Percentiles rank a stretch among this genome's conserved stretches.
Conservation (phyloP, 108 stramenopile species). For the Chaetoceros muelleri region DNA sequence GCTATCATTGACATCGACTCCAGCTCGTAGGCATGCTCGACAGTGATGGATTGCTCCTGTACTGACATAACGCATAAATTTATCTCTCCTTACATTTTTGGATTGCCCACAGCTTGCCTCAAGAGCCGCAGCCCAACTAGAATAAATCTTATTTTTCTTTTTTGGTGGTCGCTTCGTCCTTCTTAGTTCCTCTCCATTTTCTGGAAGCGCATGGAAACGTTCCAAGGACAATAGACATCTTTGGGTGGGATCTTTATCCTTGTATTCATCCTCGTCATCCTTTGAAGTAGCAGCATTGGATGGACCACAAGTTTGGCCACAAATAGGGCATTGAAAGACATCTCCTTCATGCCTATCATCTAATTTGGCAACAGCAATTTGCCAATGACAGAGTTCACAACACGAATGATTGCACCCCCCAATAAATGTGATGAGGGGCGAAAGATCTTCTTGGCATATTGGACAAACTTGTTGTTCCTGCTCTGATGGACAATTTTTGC, state of each 20-base stretch:
- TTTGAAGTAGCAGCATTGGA: not conserved
- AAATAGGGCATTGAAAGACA: conserved; percentile 38
- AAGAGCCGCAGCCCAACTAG: conserved; percentile 48
- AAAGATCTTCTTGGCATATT: conserved; percentile 2
- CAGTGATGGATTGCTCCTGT: conserved; percentile 35
- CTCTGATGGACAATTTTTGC: not conserved
- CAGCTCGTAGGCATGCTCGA: conserved; percentile 40
- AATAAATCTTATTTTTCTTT: conserved; percentile 24
- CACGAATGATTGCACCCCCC: conserved; percentile 30
- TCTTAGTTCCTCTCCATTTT: conserved; percentile 17
- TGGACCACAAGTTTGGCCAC: conserved; percentile 11
- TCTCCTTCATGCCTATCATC: conserved; percentile 23
- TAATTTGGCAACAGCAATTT: conserved; percentile 29
- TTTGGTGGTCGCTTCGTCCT: conserved; percentile 5
- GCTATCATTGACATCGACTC: conserved; percentile 46
- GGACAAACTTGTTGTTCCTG: conserved; percentile 5
- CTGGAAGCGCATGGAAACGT: conserved; percentile 34
- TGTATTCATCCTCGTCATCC: conserved; percentile 6
- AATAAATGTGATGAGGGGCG: conserved; percentile 17
- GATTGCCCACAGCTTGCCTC: conserved; percentile 33
- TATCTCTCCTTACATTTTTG: conserved; percentile 58
- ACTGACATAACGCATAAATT: conserved; percentile 50
- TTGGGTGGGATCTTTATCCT: conserved; percentile 6
- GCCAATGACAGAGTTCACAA: conserved; percentile 66
- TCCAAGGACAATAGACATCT: conserved; percentile 26